phyloP scores from a whole-genome alignment of 2,329 filamentous ascomycete genomes.

The Aspergillus jensenii region DNA sequence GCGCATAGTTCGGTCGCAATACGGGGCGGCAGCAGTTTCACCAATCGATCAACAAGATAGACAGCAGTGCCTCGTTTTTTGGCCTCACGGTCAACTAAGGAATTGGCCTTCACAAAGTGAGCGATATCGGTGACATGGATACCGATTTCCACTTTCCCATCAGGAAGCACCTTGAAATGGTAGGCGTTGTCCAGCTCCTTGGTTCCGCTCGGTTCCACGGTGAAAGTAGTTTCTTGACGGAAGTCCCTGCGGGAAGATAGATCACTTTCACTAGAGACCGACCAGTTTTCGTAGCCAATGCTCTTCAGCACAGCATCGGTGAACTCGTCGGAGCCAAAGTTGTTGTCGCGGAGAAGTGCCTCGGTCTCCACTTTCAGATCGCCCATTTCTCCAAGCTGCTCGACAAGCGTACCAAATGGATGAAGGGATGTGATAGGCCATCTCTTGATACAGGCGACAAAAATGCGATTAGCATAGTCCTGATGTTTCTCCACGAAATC shows the following conservation, averaged over 20 bases:
- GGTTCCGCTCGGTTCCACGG: slow-evolving; percentile 84
- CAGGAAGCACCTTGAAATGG: slow-evolving; percentile 79
- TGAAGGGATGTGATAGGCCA: slow-evolving; percentile 99
- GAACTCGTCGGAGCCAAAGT: slow-evolving; percentile 96
- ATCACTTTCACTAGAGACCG: slow-evolving; percentile 78
- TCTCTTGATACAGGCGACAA: slow-evolving; percentile 97
- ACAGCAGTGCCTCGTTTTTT: slow-evolving; percentile 97
- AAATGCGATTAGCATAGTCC: slow-evolving; percentile 95
- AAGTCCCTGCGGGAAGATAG: slow-evolving; percentile 82
- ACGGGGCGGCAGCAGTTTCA: slow-evolving; percentile 81
- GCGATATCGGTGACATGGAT: slow-evolving; percentile 93
- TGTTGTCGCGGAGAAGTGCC: slow-evolving; percentile 94
- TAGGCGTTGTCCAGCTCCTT: slow-evolving; percentile 89
- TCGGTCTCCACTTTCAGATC: slow-evolving; percentile 97
- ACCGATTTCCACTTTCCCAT: slow-evolving; percentile 89
- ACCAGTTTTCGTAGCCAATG: slow-evolving; percentile 90
- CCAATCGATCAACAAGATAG: slow-evolving; percentile 87
- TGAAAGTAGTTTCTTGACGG: slow-evolving; percentile 84
- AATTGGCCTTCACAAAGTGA: slow-evolving; percentile 95
- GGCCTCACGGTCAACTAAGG: slow-evolving; percentile 91
- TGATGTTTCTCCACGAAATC: slow-evolving; percentile 99
- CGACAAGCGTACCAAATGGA: slow-evolving; percentile 94
- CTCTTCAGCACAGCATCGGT: slow-evolving; percentile 94
- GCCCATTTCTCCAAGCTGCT: slow-evolving; percentile 95
- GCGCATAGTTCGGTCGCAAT: slow-evolving; percentile 86